phyloP scores from a whole-genome alignment of 1,284 basidiomycete genomes.

The Puccinia brachypodii region DNA sequence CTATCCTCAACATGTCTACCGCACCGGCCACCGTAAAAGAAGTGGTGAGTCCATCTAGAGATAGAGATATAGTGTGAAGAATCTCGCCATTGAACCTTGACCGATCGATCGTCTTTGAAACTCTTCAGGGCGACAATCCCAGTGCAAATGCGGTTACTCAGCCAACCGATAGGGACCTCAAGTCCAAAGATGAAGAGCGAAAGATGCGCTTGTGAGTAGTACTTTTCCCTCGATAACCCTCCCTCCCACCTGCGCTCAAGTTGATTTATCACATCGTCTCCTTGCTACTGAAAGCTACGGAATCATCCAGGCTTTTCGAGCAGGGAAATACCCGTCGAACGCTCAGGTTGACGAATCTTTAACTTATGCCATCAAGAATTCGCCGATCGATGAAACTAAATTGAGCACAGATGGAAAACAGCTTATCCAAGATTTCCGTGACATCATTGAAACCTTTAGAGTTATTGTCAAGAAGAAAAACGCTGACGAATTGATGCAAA shows the following conservation, averaged over 20 bases:
- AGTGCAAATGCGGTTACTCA: slow-evolving; percentile 40
- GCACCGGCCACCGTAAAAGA: slow-evolving; percentile 10
- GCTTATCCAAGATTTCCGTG: slow-evolving; percentile 71
- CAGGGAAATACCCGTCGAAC: slow-evolving; percentile 76
- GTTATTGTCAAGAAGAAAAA: slow-evolving; percentile 77
- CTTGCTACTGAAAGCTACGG: slow-evolving; percentile 61
- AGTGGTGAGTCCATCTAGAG: slow-evolving; percentile 9
- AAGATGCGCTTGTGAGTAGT: slow-evolving; percentile 47
- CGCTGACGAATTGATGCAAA: slow-evolving; percentile 81
- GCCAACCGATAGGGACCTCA: slow-evolving; percentile 41
- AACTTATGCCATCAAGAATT: slow-evolving; percentile 67
- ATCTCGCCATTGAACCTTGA: not conserved
- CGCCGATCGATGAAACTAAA: slow-evolving; percentile 67
- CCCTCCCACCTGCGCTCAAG: not conserved
- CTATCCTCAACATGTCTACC: slow-evolving; percentile 18
- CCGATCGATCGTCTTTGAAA: not conserved
- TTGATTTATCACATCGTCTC: not conserved
- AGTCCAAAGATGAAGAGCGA: slow-evolving; percentile 48
- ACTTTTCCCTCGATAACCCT: not conserved
- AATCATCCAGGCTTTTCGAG: slow-evolving; percentile 73
- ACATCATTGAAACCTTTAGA: slow-evolving; percentile 69
- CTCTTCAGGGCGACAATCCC: slow-evolving; percentile 25
- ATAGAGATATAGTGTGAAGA: too few relatives aligned
- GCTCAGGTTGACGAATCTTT: slow-evolving; percentile 73
- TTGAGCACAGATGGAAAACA: slow-evolving; percentile 75